phyloP scores from a whole-genome alignment of 352 stramenopile species.

The Phytopythium kandeliae region DNA sequence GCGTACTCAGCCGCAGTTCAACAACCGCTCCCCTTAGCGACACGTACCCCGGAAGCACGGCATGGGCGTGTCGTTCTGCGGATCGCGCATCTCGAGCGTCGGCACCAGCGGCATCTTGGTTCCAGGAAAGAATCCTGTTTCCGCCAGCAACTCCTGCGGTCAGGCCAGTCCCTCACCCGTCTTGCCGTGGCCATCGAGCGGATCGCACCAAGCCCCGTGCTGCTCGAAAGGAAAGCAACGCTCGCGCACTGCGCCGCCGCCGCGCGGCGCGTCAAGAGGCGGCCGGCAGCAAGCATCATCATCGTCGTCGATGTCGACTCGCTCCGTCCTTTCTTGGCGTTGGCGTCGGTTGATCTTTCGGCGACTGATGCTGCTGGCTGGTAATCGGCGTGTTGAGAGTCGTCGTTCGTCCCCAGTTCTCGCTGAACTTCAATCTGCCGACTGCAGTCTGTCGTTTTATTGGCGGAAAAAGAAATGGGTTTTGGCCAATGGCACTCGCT shows the following conservation, averaged over 20 bases:
- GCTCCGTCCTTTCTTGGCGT: neutral
- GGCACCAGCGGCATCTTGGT: slow-evolving; percentile 87
- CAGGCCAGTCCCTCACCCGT: neutral
- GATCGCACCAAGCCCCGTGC: neutral
- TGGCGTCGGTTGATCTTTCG: neutral
- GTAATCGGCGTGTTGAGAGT: slow-evolving; percentile 3
- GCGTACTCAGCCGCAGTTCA: neutral
- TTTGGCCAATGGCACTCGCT: neutral
- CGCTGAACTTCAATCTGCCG: slow-evolving; percentile 5
- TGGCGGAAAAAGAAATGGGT: neutral
- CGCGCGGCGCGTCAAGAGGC: neutral
- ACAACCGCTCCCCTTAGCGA: too few species aligned
- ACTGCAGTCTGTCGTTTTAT: neutral
- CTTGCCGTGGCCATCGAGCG: neutral
- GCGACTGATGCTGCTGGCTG: neutral
- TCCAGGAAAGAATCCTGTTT: slow-evolving; percentile 62
- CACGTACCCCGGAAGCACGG: slow-evolving; percentile 89
- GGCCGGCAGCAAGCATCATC: neutral
- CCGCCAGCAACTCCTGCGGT: neutral
- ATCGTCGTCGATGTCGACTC: too few species aligned
- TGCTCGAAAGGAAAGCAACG: neutral
- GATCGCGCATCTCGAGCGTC: slow-evolving; percentile 84
- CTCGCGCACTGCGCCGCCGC: neutral
- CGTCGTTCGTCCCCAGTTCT: neutral
- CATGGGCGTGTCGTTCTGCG: slow-evolving; percentile 74